A percentile compares a stretch with the other conserved stretches of the same genome.
Evolutionary conservation across 352 stramenopile species (phyloP).

Genomic region (Phytopythium vexans): DNA sequence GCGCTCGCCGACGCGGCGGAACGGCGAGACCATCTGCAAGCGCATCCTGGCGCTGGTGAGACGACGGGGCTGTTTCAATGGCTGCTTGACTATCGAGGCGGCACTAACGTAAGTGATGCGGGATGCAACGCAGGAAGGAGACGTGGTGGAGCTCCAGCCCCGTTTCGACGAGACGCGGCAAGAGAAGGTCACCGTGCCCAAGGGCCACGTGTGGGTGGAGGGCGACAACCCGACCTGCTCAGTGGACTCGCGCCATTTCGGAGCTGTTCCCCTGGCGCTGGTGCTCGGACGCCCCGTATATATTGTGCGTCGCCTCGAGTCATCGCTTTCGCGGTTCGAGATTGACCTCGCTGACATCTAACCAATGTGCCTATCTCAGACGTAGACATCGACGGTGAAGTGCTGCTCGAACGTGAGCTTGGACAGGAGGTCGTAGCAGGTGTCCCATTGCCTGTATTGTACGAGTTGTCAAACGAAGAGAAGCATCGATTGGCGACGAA

Average conservation of each 20-base stretch:
- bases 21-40: constrained; percentile 83
- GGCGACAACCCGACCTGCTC: constrained; percentile 95
- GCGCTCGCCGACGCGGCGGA: constrained; percentile 67
- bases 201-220: constrained; percentile 96
- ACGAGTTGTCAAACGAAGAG: too few relatives aligned
- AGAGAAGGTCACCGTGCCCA: constrained; percentile 76
- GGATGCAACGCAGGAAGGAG: constrained; percentile 53
- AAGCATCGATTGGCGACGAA: too few relatives aligned
- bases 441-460: too few relatives aligned
- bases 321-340: neutral
- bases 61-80: neutral
- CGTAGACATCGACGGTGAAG: too few relatives aligned
- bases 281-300: constrained; percentile 83
- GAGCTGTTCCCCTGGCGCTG: constrained; percentile 87
- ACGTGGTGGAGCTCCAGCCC: constrained; percentile 76
- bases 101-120: neutral
- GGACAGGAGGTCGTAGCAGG: too few relatives aligned
- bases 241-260: constrained; percentile 93
- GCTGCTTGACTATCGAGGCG: neutral
- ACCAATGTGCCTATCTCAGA: too few relatives aligned
- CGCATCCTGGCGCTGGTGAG: constrained; percentile 76
- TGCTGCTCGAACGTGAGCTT: too few relatives aligned
- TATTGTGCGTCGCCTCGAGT: constrained; percentile 20
- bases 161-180: constrained; percentile 55
- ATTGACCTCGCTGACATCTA: neutral